Conservation (phyloP, 129 eudicot genomes). For the Pseudognaphalium luteoalbum region DNA sequence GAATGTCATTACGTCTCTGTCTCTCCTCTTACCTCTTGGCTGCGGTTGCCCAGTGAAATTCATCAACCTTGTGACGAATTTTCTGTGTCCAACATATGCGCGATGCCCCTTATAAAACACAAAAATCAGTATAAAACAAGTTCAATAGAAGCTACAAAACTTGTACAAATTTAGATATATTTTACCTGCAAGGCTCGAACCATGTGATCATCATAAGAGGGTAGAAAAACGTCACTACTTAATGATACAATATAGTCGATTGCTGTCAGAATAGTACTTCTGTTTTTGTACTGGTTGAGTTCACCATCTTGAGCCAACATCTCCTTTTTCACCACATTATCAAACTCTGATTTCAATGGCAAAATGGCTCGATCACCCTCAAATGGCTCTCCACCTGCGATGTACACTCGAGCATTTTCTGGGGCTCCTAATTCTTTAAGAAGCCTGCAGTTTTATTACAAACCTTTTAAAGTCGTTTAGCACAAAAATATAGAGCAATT, state of each 20-base stretch:
- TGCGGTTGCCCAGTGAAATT: conserved; percentile 56
- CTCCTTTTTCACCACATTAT: background rate
- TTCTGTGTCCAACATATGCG: conserved; percentile 74
- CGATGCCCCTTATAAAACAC: conserved; percentile 57
- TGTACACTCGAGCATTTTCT: conserved; percentile 41
- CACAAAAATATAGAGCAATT: background rate
- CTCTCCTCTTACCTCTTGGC: conserved; percentile 49
- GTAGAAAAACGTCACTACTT: conserved; percentile 66
- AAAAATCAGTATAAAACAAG: background rate
- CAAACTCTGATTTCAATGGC: conserved; percentile 30
- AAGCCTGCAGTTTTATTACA: background rate
- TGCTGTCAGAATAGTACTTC: conserved; percentile 52
- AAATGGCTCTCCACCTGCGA: conserved; percentile 64
- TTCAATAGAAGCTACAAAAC: conserved; percentile 18
- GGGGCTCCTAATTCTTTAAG: conserved; percentile 65
- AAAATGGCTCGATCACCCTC: conserved; percentile 47
- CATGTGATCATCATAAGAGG: conserved; percentile 66
- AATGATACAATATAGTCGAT: conserved; percentile 62
- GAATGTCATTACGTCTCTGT: conserved; percentile 59
- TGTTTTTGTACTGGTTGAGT: conserved; percentile 43
- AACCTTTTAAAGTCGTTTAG: background rate
- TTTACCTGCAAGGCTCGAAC: conserved; percentile 62
- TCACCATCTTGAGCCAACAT: background rate
- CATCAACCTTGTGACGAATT: conserved; percentile 46
- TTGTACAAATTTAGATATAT: background rate